Base-by-base conservation (phyloP, 768 basidiomycete species). In the Rhodosporidiobolus odoratus region DNA sequence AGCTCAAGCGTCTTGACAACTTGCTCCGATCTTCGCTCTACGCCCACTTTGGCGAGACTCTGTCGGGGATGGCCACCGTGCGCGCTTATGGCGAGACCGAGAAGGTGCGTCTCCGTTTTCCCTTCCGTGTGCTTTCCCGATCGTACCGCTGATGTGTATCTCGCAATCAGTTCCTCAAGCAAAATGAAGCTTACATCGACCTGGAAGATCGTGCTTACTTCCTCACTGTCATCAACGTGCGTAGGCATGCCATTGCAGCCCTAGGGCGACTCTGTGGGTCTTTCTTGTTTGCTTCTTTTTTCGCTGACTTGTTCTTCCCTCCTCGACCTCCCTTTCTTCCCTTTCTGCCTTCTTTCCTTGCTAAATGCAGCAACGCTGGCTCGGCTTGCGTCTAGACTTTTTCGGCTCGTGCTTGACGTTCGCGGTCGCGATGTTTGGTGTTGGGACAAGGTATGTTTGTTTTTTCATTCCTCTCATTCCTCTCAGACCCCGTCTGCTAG, bases 161-260 rank as follows among this genome's bases (percentile, higher is more conserved):
- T n/a, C n/a, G n/a, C n/a, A n/a, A n/a, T n/a, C 57, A 92, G 21
- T 98, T 96, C 83, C 80, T 84, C 54, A 78, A 79, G 12, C 89
- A 91, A 66, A 98, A 94, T 75, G 82, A 86, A 71, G 82, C 83
- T n/a, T 83, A 86, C 25, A 83, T 93, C 40, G 88, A 96, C 73
- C 80, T 89, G 34, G 93, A 98, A 80, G 93, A 95, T 77, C 83
- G 89, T 50, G 92, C 92, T 3, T 94, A 93, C 79, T 92, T 88
- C 87, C 80, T 94, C 73, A 90, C 89, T 0, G 84, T 91, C 48
- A 84, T 87, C 30, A 91, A 93, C 79, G n/a, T n/a, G n/a, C n/a
- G n/a, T 91, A 92, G 78, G 82, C 87, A 82, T 84, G 74, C n/a
- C n/a, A n/a, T n/a, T n/a, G n/a, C n/a, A n/a, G n/a, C n/a, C n/a